Conservation (phyloP, 2,329 filamentous ascomycete species). For the Microascus cirrosus region DNA sequence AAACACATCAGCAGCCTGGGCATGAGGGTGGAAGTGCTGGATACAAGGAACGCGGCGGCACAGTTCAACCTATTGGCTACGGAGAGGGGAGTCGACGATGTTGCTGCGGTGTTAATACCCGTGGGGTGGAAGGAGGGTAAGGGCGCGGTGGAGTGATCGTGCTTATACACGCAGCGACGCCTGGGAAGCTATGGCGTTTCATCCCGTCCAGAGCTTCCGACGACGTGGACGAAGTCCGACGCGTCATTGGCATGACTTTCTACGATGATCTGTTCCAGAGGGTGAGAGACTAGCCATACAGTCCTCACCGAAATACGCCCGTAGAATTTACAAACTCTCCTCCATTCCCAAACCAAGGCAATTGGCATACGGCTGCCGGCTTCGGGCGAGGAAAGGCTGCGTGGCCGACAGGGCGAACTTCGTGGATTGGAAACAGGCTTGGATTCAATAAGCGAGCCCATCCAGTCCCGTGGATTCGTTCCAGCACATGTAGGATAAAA, state of each 20-base stretch:
- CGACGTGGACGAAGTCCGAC: not conserved
- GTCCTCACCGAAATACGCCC: no score
- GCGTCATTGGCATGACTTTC: not conserved
- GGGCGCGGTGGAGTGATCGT: conserved; percentile 21
- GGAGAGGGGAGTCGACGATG: conserved; percentile 73
- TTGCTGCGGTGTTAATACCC: conserved; percentile 81
- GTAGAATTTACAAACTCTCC: not conserved
- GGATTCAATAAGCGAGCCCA: no score
- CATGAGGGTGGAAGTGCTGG: conserved; percentile 76
- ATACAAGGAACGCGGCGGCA: conserved; percentile 86
- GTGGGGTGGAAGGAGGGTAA: conserved; percentile 65
- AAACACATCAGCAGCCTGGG: conserved; percentile 65
- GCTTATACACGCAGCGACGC: no score
- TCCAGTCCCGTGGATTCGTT: not conserved
- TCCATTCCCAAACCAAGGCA: not conserved
- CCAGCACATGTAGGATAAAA: not conserved
- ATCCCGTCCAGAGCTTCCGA: not conserved
- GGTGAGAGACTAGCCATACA: not conserved
- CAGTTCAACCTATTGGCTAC: conserved; percentile 95
- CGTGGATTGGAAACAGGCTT: not conserved
- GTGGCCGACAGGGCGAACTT: not conserved
- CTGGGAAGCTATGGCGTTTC: no score
- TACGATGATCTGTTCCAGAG: not conserved
- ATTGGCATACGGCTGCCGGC: not conserved
- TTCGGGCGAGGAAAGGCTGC: not conserved